Evolutionary conservation across 192 early-diverging fungal species (phyloP), one percentile per base, ranked within the genome.

Genomic region (Coemansia sp.): DNA sequence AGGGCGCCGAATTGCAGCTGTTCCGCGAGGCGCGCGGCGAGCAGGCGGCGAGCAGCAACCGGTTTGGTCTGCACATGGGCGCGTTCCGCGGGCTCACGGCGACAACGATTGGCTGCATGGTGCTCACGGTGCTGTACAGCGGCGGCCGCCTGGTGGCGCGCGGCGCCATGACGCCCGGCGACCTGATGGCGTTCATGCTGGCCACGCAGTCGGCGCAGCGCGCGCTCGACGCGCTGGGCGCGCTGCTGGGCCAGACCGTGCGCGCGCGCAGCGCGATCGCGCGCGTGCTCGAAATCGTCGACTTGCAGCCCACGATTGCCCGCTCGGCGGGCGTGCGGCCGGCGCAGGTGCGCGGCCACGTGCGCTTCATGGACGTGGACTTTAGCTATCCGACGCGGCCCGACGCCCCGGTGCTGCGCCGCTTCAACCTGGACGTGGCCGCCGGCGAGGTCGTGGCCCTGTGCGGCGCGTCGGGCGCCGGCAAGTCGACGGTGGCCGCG

Each of bases 401-500:
- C 14, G 52, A 76, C 23, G 55, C 59, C 17, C 51, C 30, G 11
- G 55, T 81, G 1, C 58, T 82, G 22, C 43, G 28, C 1, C 49
- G 39, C 22, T 80, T 82, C 34, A 78, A 67, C 23, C 47, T 82
- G 30, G 64, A 70, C 21, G 58, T 82, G 8, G 68, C 77, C 0
- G 67, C 70, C 2, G 79, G 79, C 19, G 35, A 70, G 26, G 72
- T 78, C 7, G 56, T 72, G 4, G 79, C 75, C 0, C 53, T 82
- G 41, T 77, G 75, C 36, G 81, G 81, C 4, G 22, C 53, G 17
- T 67, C 63, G 45, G 83, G 84, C 21, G 70, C 75, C 12, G 87
- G 88, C 41, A 89, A 91, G 53, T 88, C 87, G 1, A 89, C 87
- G 3, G 81, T 89, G 32, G 81, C 84, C 11, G 74, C 81, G 22